These are phyloP conservation scores for Triangularia setosa DNA, from an alignment of 2,329 filamentous ascomycete genomes.

Conservation along the genomic window DNA sequence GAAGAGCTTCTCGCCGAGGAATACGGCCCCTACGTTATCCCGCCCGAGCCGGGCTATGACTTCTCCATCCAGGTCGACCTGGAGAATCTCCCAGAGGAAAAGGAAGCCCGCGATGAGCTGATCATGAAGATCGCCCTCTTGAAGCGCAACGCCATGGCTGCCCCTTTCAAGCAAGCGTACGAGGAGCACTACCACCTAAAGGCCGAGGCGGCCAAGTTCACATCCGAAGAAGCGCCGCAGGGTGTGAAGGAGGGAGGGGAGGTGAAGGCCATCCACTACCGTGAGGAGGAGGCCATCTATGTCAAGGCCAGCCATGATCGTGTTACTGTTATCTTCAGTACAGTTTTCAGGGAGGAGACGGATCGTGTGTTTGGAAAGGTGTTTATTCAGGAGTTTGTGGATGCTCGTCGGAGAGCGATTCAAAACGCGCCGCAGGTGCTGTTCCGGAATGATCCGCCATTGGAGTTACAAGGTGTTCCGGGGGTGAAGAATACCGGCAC, in stretches of 20 bases:
- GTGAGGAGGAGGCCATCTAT: slow-evolving; percentile 98
- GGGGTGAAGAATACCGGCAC: slow-evolving; percentile 73
- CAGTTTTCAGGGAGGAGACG: slow-evolving; percentile 95
- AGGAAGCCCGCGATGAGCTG: slow-evolving; percentile 81
- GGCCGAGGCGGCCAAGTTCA: slow-evolving; percentile 88
- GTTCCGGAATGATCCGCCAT: slow-evolving; percentile 88
- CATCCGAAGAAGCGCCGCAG: slow-evolving; percentile 88
- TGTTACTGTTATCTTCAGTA: slow-evolving; percentile 98
- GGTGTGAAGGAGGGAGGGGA: slow-evolving; percentile 84
- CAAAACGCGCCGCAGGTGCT: slow-evolving; percentile 98
- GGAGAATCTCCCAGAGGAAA: slow-evolving; percentile 76
- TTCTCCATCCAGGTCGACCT: slow-evolving; percentile 91
- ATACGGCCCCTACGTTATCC: slow-evolving; percentile 87
- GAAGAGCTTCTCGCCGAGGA: slow-evolving; percentile 88
- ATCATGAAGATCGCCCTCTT: slow-evolving; percentile 83
- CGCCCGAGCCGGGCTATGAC: slow-evolving; percentile 87
- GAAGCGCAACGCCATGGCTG: slow-evolving; percentile 98
- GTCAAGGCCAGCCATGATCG: slow-evolving; percentile 96
- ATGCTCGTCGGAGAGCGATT: slow-evolving; percentile 88
- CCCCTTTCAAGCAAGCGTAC: slow-evolving; percentile 96
- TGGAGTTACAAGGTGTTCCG: slow-evolving; percentile 83
- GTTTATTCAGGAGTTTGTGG: slow-evolving; percentile 97
- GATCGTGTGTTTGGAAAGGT: slow-evolving; percentile 97
- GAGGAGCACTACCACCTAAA: slow-evolving; percentile 83
- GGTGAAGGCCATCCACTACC: slow-evolving; percentile 95